Evolutionary conservation across 2,329 filamentous ascomycete species (phyloP), one percentile per base, ranked within the genome.

Genomic region (Acrocalymma vagum): DNA sequence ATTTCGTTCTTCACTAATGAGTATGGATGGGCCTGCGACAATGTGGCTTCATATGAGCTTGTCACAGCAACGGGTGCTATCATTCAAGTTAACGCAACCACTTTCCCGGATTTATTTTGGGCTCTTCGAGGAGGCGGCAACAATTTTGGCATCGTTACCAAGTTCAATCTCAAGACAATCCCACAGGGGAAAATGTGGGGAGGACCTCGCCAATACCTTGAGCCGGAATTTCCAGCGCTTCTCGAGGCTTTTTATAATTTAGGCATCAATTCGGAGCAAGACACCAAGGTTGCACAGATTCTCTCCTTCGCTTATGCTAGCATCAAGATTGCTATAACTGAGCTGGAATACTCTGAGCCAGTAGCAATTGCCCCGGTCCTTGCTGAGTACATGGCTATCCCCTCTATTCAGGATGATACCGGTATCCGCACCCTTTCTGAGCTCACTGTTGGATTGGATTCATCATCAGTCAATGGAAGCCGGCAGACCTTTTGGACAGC

Each of bases 91-190:
- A 58, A 37, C 24, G 6, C 45, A 20, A 51, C 20, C 2, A 44
- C 65, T 7, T 72, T 71, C 26, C 45, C 49, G 0, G 73, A 77
- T 28, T 69, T 74, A 4, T 74, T 65, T 51, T 62, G 54, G 46
- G 67, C 66, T 2, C 55, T 72, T 6, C 65, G 68, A 13, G 70
- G 70, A 3, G 65, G 63, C 9, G 60, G 60, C 3, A 62, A 59
- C 34, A 68, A 68, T 40, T 67, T 67, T 29, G 75, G 65, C 15
- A 57, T 69, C 18, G 55, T 68, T 11, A 67, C 63, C 1, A 47
- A 53, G 21, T 65, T 67, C 42, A 50, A 54, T 18, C 44, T 62
- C 2, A 29, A 40, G 4, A 50, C 60, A 7, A 37, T 57, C 7
- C 45, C 58, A 1, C 54, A 61, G 21, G 53, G 46, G 3, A 43